phyloP scores from a whole-genome alignment of 2,329 filamentous ascomycete species.

The Phyllosticta citrichinensis region DNA sequence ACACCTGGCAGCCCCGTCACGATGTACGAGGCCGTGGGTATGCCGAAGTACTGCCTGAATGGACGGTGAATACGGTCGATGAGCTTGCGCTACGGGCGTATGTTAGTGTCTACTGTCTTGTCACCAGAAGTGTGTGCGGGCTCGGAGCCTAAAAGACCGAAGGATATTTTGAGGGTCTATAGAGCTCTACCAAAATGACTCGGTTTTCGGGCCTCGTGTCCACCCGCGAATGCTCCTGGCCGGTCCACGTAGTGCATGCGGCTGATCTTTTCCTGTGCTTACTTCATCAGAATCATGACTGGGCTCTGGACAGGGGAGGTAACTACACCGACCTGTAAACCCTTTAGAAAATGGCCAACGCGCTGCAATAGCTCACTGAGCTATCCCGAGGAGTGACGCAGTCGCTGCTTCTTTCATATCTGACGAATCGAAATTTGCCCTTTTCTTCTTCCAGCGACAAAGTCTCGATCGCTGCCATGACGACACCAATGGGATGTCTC shows the following conservation, averaged over 20 bases:
- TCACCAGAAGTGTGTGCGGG: background rate
- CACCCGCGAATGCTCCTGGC: background rate
- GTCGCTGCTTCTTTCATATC: slow-evolving; percentile 79
- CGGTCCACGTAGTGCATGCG: background rate
- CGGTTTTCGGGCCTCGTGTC: background rate
- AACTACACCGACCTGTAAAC: background rate
- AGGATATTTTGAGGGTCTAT: background rate
- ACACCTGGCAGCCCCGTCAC: background rate
- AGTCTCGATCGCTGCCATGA: slow-evolving; percentile 77
- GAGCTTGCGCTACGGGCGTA: background rate
- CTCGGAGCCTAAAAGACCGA: background rate
- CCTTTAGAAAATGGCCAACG: slow-evolving; percentile 62
- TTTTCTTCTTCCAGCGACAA: slow-evolving; percentile 33
- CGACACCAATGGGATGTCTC: slow-evolving; percentile 84
- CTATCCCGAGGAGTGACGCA: slow-evolving; percentile 59
- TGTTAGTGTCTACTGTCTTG: background rate
- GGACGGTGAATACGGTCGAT: background rate
- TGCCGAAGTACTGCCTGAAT: background rate
- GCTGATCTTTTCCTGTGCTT: background rate
- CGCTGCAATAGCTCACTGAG: slow-evolving; percentile 92
- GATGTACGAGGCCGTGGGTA: background rate
- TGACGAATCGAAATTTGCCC: slow-evolving; percentile 63
- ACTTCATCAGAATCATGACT: background rate
- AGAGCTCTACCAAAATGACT: background rate
- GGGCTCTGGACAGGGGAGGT: background rate